Evolutionary conservation across 306 rosid genomes (phyloP).

Genomic region (Dalbergia cultrata): DNA sequence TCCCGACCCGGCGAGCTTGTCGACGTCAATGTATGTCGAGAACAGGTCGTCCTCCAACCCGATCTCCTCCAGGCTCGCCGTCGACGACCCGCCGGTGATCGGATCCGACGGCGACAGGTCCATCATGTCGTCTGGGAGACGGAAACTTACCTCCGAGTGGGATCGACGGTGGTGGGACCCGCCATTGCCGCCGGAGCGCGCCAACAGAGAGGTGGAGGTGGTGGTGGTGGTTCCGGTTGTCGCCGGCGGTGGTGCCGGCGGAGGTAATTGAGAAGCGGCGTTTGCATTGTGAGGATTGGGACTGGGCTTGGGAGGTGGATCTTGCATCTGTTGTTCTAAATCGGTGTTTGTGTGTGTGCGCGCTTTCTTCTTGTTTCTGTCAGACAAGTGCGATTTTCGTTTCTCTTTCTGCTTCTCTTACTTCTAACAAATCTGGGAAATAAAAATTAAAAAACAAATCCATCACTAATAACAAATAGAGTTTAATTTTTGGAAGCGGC

Average conservation of each 20-base stretch:
- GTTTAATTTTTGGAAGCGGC: too few relatives aligned
- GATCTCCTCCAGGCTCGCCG: constrained; percentile 83
- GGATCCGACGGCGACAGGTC: constrained; percentile 77
- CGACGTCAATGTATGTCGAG: constrained; percentile 87
- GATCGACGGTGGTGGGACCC: constrained; percentile 69
- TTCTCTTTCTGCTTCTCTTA: not conserved
- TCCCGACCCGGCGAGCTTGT: constrained; percentile 65
- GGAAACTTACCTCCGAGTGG: constrained; percentile 82
- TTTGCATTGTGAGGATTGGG: constrained; percentile 36
- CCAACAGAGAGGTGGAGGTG: constrained; percentile 21
- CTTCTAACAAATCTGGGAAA: not conserved
- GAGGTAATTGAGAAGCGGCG: constrained; percentile 44
- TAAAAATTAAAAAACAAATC: not conserved
- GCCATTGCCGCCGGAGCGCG: constrained; percentile 42
- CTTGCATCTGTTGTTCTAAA: constrained; percentile 58
- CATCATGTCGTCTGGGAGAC: constrained; percentile 78
- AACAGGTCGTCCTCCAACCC: constrained; percentile 91
- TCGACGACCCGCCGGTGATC: constrained; percentile 74
- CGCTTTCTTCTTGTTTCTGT: not conserved
- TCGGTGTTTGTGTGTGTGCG: too few relatives aligned
- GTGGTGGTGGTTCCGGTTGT: constrained; percentile 33
- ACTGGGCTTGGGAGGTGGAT: constrained; percentile 61
- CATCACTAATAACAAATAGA: not conserved
- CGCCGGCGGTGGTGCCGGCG: constrained; percentile 25
- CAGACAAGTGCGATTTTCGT: constrained; percentile 5